Evolutionary conservation across 139 green algal species (phyloP), one percentile per base, ranked within the genome.

Genomic region (Ostreobium quekettii): DNA sequence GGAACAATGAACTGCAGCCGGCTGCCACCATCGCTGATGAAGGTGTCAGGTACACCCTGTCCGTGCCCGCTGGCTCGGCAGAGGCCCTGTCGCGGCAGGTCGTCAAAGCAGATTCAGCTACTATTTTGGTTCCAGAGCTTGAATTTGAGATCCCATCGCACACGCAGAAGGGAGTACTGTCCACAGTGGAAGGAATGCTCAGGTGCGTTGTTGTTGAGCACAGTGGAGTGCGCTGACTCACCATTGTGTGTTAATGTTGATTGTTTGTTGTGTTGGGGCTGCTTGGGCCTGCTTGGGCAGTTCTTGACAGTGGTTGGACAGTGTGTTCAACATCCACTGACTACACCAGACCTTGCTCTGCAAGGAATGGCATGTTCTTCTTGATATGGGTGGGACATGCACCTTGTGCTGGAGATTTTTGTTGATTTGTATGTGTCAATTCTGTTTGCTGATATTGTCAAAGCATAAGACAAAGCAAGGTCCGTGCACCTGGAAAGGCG

Each of bases 1-100:
- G 80, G 47, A 88, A 88, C 71, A 88, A 80, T 60, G 82, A 88
- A 65, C 60, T 88, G 38, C 74, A 80, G 19, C 83, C 83, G 47
- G 72, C 77, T 15, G 77, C 74, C 11, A 30, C 49, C 11, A 73
- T 79, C 69, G 35, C n/a, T 8, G 59, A 26, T 11, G 47, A 66
- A 19, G 59, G 59, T 19, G 59, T 66, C 8, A 64, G 64, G 8
- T 72, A 77, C 71, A 78, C 56, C 4, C 82, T 91, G 48, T 37
- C 48, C 35, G 77, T 90, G 42, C 59, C 73, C 1, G 31, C 39
- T 30, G 64, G 64, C 7, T 46, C 60, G 8, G 46, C 35, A 4
- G 39, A 76, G 30, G 48, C 64, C 11, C 71, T 82, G 33, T 78
- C 74, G 24, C 38, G 81, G n/a, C 84, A 86, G 49, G 70, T 90